A percentile compares a stretch with the other conserved stretches of the same genome.
phyloP scores from a whole-genome alignment of 352 stramenopile species.

The Globisporangium emineosum region DNA sequence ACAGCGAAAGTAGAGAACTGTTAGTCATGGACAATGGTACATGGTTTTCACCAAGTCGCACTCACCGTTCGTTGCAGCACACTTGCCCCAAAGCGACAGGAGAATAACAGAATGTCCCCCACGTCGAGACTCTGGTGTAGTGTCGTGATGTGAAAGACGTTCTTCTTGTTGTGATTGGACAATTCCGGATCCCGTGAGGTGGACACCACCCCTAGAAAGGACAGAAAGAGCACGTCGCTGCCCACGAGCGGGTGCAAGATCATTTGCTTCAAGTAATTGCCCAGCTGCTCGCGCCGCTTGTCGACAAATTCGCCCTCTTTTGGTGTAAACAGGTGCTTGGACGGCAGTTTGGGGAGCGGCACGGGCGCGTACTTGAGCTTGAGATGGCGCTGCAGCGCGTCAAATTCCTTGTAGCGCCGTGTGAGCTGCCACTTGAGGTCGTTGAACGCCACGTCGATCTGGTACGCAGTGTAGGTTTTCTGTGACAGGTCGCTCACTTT shows the following conservation, averaged over 20 bases:
- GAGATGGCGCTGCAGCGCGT: conserved; percentile 31
- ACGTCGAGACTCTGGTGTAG: conserved; percentile 65
- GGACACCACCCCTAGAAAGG: conserved; percentile 74
- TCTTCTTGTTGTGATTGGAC: conserved; percentile 57
- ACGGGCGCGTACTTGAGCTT: conserved; percentile 37
- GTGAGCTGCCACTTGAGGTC: conserved; percentile 65
- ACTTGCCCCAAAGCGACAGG: conserved; percentile 71
- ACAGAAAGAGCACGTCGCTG: conserved; percentile 66
- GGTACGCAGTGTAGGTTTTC: conserved; percentile 64
- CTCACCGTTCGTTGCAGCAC: conserved; percentile 74
- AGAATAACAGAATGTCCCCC: conserved; percentile 83
- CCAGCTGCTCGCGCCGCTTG: conserved; percentile 56
- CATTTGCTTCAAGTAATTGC: conserved; percentile 59
- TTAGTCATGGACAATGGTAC: no score
- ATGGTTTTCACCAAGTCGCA: no score
- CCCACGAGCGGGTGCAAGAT: conserved; percentile 43
- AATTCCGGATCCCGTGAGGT: conserved; percentile 62
- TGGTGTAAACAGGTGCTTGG: conserved; percentile 68
- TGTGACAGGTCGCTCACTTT: conserved; percentile 80
- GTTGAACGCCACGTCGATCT: conserved; percentile 70
- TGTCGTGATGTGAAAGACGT: conserved; percentile 70
- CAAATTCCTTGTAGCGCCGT: conserved; percentile 69
- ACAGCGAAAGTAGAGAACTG: not conserved
- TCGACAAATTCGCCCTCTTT: conserved; percentile 62
- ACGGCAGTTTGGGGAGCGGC: conserved; percentile 42